Evolutionary conservation across 169 alveolate species (phyloP).

Genomic region (Cyclospora cayetanensis): DNA sequence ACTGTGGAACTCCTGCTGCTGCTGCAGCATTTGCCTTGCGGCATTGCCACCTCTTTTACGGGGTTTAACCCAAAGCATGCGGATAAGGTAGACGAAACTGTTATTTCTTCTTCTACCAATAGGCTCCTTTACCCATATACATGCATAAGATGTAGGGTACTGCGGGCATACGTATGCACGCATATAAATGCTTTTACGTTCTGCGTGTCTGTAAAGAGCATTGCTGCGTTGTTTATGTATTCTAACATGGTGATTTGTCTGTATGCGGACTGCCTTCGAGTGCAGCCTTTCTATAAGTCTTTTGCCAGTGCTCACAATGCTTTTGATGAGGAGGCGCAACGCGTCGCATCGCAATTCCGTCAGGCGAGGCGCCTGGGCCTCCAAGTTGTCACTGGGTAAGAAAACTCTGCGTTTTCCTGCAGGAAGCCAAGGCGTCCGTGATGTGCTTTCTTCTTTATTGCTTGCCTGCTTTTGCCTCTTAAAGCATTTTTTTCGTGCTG

Average conservation of each 20-base stretch:
- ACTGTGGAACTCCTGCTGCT: background rate
- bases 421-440: too few species aligned
- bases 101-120: background rate
- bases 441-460: too few species aligned
- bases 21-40: slow-evolving; percentile 15
- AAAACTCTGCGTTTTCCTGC: too few species aligned
- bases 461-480: too few species aligned
- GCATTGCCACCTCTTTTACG: background rate
- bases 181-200: too few species aligned
- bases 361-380: background rate
- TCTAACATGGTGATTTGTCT: background rate
- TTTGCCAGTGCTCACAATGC: background rate
- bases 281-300: background rate
- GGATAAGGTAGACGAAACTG: background rate
- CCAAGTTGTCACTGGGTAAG: too few species aligned
- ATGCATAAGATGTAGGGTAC: too few species aligned
- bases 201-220: background rate
- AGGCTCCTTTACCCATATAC: too few species aligned
- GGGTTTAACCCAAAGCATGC: background rate
- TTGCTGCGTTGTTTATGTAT: background rate
- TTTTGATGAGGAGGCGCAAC: background rate
- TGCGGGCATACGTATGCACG: too few species aligned
- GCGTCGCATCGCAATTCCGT: background rate
- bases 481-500: too few species aligned
- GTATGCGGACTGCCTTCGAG: background rate